Percentiles rank a stretch among this genome's conserved stretches.
These are phyloP conservation scores for Brachypodium distachyon DNA, from an alignment of 202 grass and related monocot genomes.

Conservation along the genomic window DNA sequence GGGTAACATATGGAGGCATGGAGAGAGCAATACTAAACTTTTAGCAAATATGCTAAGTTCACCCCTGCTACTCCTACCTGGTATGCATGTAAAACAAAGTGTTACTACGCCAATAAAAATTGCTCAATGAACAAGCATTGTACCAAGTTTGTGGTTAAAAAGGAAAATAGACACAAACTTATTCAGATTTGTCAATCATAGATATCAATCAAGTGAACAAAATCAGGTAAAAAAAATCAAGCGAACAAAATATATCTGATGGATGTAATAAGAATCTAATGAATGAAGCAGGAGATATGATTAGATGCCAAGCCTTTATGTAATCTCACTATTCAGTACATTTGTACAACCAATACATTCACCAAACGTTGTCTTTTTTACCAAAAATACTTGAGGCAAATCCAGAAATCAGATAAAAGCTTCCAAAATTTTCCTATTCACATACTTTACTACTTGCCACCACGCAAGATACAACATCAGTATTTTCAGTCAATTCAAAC, in stretches of 20 bases:
- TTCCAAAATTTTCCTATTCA: background rate
- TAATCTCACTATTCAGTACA: background rate
- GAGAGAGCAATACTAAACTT: conserved; percentile 71
- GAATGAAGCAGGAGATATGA: background rate
- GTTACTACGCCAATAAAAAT: background rate
- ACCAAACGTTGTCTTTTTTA: background rate
- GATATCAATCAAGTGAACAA: background rate
- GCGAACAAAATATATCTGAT: background rate
- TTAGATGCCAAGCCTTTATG: background rate
- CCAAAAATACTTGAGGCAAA: background rate
- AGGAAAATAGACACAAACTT: too few species aligned
- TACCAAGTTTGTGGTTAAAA: background rate
- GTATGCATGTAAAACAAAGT: background rate
- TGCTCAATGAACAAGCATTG: background rate
- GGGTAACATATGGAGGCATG: conserved; percentile 97
- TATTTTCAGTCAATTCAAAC: background rate
- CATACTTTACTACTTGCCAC: background rate
- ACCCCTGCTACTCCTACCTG: conserved; percentile 88
- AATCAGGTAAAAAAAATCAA: too few species aligned
- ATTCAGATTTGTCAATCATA: background rate
- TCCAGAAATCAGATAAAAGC: background rate
- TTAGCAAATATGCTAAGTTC: conserved; percentile 84
- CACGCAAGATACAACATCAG: background rate
- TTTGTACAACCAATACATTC: background rate
- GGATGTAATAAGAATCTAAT: background rate